Conservation (phyloP, 23 red algal species). For the Chondrus crispus region DNA sequence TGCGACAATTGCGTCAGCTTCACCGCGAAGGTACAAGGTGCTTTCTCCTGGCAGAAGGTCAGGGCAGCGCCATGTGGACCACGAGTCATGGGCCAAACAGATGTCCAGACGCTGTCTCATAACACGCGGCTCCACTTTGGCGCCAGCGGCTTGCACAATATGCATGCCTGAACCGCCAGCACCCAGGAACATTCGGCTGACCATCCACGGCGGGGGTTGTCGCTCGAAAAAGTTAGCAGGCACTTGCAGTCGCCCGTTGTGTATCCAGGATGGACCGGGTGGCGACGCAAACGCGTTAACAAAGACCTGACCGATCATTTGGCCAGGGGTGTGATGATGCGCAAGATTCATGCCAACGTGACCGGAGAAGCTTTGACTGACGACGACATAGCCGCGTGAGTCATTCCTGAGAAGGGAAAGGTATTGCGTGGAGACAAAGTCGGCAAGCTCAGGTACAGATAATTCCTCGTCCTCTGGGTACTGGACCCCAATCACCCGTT, state of each 20-base stretch:
- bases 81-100: background rate
- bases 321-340: background rate
- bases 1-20: slow-evolving; percentile 4
- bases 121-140: background rate
- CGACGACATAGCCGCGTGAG: slow-evolving; percentile 18
- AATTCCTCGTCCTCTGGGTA: slow-evolving; percentile 12
- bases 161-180: slow-evolving; percentile 1
- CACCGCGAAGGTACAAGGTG: slow-evolving; percentile 20
- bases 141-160: background rate
- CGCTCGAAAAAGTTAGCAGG: background rate
- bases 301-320: slow-evolving; percentile 19
- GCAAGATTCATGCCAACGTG: slow-evolving; percentile 14
- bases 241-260: background rate
- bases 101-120: slow-evolving; percentile 16
- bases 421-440: background rate
- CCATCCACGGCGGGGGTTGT: slow-evolving; percentile 20
- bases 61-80: slow-evolving; percentile 7
- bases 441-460: background rate
- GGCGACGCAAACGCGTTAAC: slow-evolving; percentile 31
- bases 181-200: slow-evolving; percentile 26
- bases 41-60: background rate
- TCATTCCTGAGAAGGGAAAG: background rate
- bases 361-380: slow-evolving; percentile 29
- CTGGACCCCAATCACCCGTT: slow-evolving; percentile 13
- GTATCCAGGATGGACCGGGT: background rate